These are phyloP conservation scores for Magnusiomyces ingens DNA, from an alignment of 1,139 yeast species.

Conservation along the genomic window DNA sequence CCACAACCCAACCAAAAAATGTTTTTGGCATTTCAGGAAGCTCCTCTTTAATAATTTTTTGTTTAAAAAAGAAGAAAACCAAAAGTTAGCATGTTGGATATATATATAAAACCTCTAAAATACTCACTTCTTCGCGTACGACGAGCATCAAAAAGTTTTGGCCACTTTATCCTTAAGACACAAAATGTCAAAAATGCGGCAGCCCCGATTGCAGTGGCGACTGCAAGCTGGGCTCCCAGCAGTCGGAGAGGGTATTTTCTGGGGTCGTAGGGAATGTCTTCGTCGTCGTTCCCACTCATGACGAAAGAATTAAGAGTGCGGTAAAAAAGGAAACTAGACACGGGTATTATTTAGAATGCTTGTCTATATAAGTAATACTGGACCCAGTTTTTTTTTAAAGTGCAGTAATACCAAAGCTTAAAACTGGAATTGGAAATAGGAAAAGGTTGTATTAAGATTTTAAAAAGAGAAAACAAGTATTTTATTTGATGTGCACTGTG, in stretches of 20 bases:
- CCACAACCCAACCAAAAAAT: slow-evolving; percentile 74
- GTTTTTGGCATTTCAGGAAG: slow-evolving; percentile 42
- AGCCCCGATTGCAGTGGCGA: slow-evolving; percentile 59
- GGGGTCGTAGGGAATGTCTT: slow-evolving; percentile 17
- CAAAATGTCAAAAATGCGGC: slow-evolving; percentile 61
- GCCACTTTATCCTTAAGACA: slow-evolving; percentile 56
- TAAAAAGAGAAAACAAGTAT: no score
- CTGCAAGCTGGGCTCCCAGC: slow-evolving; percentile 32
- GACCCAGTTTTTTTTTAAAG: no score
- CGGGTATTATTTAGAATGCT: neutral
- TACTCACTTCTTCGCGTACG: slow-evolving; percentile 26
- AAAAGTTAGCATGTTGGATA: slow-evolving; percentile 43
- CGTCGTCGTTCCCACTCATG: slow-evolving; percentile 12
- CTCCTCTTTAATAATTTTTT: slow-evolving; percentile 38
- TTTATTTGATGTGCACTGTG: no score
- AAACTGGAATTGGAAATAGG: no score
- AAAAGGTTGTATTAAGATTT: no score
- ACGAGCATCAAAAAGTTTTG: slow-evolving; percentile 62
- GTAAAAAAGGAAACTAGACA: neutral
- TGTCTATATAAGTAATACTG: neutral
- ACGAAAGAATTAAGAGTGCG: neutral
- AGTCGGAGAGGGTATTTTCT: slow-evolving; percentile 19
- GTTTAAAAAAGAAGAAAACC: slow-evolving; percentile 29
- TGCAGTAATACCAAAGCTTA: no score
- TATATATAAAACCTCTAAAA: slow-evolving; percentile 11